Conservation (phyloP, 805 yeast genomes). For the Hanseniaspora meyeri region DNA sequence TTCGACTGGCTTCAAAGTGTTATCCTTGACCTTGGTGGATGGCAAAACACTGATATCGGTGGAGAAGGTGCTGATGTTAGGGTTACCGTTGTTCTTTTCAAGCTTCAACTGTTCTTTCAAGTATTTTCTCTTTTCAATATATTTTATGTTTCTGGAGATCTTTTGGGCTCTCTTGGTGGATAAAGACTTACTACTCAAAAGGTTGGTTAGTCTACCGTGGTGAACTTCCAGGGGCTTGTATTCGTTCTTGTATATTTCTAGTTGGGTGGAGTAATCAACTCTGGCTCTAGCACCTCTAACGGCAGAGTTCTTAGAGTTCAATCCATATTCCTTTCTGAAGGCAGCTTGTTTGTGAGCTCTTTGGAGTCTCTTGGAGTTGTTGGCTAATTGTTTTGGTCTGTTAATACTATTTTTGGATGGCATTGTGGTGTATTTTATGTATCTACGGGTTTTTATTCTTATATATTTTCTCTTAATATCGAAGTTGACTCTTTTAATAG, state of each 20-base stretch:
- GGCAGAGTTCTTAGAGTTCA: slow-evolving; percentile 31
- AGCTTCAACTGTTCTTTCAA: slow-evolving; percentile 30
- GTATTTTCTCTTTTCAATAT: slow-evolving; percentile 47
- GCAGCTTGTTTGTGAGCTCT: slow-evolving; percentile 45
- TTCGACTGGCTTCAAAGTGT: slow-evolving; percentile 15
- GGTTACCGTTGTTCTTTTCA: slow-evolving; percentile 26
- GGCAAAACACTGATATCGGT: slow-evolving; percentile 36
- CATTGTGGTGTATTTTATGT: slow-evolving; percentile 31
- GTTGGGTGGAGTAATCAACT: slow-evolving; percentile 28
- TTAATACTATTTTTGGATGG: slow-evolving; percentile 74
- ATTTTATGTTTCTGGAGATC: slow-evolving; percentile 65
- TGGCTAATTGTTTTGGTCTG: slow-evolving; percentile 55
- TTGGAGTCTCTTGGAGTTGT: slow-evolving; percentile 39
- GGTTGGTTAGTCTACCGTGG: slow-evolving; percentile 17
- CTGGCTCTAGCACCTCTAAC: slow-evolving; percentile 20
- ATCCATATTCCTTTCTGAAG: slow-evolving; percentile 35
- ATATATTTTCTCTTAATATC: not conserved
- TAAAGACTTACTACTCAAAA: slow-evolving; percentile 44
- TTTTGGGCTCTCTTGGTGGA: slow-evolving; percentile 71
- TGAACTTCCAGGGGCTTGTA: slow-evolving; percentile 16
- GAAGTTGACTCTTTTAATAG: no score
- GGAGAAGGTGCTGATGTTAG: slow-evolving; percentile 32
- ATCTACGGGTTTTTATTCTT: not conserved
- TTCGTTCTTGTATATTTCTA: slow-evolving; percentile 31
- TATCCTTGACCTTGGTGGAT: slow-evolving; percentile 12